A percentile compares a stretch with the other conserved stretches of the same genome.
These are phyloP conservation scores for Thielaviopsis musarum DNA, from an alignment of 2,329 filamentous ascomycete species.

Conservation along the genomic window DNA sequence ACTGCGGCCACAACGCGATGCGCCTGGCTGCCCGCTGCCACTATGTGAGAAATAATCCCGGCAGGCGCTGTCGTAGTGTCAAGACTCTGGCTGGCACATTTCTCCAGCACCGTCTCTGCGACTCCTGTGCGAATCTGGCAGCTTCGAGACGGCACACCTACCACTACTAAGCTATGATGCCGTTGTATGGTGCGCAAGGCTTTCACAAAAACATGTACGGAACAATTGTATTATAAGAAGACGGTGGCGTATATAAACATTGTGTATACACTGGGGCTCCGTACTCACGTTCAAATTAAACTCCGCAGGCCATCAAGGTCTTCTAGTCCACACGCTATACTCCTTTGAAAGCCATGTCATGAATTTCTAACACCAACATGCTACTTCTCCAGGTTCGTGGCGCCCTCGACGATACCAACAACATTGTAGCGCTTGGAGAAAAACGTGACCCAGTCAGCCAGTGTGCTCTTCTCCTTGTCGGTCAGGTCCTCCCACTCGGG, in stretches of 20 bases:
- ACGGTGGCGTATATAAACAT: background rate
- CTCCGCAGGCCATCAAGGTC: background rate
- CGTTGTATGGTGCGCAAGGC: too few relatives aligned
- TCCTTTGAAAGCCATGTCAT: background rate
- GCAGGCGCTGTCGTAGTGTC: background rate
- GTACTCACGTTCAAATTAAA: background rate
- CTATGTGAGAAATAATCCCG: background rate
- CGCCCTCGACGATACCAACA: constrained; percentile 49
- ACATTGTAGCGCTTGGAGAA: constrained; percentile 96
- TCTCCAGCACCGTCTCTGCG: background rate
- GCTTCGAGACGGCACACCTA: too few relatives aligned
- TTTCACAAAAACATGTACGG: background rate
- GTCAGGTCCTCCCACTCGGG: constrained; percentile 69
- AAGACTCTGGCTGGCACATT: background rate
- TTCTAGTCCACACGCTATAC: too few relatives aligned
- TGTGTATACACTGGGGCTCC: too few relatives aligned
- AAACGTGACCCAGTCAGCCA: constrained; percentile 90
- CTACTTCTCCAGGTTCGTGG: constrained; percentile 35
- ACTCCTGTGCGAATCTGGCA: background rate
- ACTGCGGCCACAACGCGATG: background rate
- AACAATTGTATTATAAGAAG: background rate
- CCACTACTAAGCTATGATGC: too few relatives aligned
- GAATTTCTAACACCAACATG: background rate
- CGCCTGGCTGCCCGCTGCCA: background rate
- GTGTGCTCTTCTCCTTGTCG: constrained; percentile 68